Base-by-base conservation (phyloP, 345 rosid genomes). In the Eutrema japonicum region DNA sequence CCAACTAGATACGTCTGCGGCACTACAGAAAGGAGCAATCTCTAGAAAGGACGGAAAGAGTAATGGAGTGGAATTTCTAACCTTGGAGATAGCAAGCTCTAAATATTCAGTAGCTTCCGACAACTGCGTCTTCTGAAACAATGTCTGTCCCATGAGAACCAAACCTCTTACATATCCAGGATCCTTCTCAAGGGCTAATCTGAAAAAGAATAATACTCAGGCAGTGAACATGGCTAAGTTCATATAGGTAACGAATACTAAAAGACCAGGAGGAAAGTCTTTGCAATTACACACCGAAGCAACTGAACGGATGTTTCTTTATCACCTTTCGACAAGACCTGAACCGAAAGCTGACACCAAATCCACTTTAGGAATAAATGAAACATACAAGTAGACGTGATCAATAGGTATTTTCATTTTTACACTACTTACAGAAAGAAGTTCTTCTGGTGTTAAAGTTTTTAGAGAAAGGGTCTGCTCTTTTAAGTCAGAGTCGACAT, bases 41-140 rank as follows among this genome's bases (percentile, higher is more conserved):
- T 3, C 14, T 56, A 56, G 64, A 58, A 70, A 70, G 43, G 29
- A 41, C 42, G 26, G 55, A 66, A 40, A 42, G 58, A 18, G 47
- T 5, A 26, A 42, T 7, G 16, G 38, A 33, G 10, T 33, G 22
- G 37, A 46, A 42, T 2, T 32, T 55, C 68, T 57, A 68, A 93
- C 98, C 97, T 91, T 88, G 75, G 91, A 79, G 68, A 91, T 84
- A 38, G 90, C 97, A 74, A 67, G 76, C 81, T 91, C 97, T 51
- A 94, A 82, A 82, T 80, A 76, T 61, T 85, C 70, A 72, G 68
- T 61, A 40, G 98, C 93, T 73, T 94, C 96, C 40, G 50, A 73
- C 57, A 74, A 52, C 68, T 76, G 79, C 52, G 73, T 88, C 68
- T 83, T 82, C 60, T 83, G 91, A 71, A 88, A 74, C 53, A 87